Evolutionary conservation across 139 green algal species (phyloP).

Genomic region (Tetraselmis chui): DNA sequence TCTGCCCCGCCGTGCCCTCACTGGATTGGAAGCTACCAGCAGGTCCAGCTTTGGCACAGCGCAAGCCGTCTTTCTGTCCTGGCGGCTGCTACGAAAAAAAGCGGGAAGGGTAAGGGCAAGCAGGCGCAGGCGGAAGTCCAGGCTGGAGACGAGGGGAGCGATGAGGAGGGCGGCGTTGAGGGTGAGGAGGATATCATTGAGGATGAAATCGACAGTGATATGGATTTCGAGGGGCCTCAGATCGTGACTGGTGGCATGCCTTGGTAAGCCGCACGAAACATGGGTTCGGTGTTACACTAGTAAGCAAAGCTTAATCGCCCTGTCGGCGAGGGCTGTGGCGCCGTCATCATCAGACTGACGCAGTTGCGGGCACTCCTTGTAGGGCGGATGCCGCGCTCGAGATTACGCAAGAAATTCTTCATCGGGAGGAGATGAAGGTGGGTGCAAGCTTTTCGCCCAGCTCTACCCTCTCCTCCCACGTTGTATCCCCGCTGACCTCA

Average conservation of each 20-base stretch:
- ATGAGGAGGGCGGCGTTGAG: neutral
- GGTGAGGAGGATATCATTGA: slow-evolving; percentile 10
- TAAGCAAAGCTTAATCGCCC: slow-evolving; percentile 1
- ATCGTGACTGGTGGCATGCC: slow-evolving; percentile 10
- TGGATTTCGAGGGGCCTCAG: slow-evolving; percentile 7
- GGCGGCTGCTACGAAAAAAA: too few species aligned
- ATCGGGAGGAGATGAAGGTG: slow-evolving; percentile 14
- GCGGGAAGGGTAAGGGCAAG: too few species aligned
- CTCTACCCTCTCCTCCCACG: too few species aligned
- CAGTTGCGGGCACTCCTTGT: too few species aligned
- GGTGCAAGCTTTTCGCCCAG: neutral
- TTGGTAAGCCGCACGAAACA: slow-evolving; percentile 25
- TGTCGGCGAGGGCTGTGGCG: neutral
- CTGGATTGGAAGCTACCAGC: too few species aligned
- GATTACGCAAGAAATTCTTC: neutral
- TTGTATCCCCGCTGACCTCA: too few species aligned
- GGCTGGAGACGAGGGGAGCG: neutral
- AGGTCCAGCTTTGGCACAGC: too few species aligned
- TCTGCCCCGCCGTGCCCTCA: too few species aligned
- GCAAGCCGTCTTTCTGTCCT: neutral
- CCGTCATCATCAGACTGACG: too few species aligned
- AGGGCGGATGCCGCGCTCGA: neutral
- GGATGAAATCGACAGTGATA: neutral
- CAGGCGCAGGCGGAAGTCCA: neutral
- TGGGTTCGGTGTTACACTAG: slow-evolving; percentile 13